Evolutionary conservation across 1,139 yeast species (phyloP).

Genomic region (Taphrina pruni): DNA sequence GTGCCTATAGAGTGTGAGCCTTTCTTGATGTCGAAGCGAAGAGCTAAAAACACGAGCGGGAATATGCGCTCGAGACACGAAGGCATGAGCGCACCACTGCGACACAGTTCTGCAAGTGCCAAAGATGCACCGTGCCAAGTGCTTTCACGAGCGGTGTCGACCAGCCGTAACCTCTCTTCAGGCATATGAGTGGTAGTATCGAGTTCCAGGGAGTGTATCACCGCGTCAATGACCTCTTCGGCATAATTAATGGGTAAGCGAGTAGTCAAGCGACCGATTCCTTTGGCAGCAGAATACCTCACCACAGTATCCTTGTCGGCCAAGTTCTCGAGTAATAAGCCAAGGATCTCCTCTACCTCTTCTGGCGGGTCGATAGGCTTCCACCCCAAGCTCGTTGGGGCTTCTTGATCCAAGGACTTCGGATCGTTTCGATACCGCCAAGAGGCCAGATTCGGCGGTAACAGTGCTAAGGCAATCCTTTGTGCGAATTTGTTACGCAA

Average conservation of each 20-base stretch:
- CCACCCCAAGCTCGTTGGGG: neutral
- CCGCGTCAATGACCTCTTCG: conserved; percentile 52
- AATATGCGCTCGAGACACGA: conserved; percentile 31
- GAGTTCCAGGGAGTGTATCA: conserved; percentile 50
- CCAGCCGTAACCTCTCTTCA: conserved; percentile 26
- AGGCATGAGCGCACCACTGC: conserved; percentile 49
- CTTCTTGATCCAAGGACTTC: neutral
- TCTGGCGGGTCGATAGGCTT: conserved; percentile 44
- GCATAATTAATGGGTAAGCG: conserved; percentile 50
- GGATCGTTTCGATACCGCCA: conserved; percentile 36
- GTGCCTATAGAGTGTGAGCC: conserved; percentile 63
- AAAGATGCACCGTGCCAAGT: conserved; percentile 58
- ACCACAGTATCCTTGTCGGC: conserved; percentile 55
- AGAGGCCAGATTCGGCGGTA: conserved; percentile 41
- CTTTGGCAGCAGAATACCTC: conserved; percentile 58
- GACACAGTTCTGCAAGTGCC: conserved; percentile 57
- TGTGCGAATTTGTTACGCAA: conserved; percentile 46
- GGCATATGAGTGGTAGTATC: conserved; percentile 43
- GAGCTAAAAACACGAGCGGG: conserved; percentile 53
- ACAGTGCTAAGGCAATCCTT: conserved; percentile 45
- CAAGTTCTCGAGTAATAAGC: conserved; percentile 50
- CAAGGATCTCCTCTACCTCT: conserved; percentile 56
- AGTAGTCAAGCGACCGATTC: conserved; percentile 55
- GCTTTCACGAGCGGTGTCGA: conserved; percentile 49
- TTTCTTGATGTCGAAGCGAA: conserved; percentile 62